Conservation (phyloP, 108 stramenopile species). For the Pseudonitzschia delicatissima region DNA sequence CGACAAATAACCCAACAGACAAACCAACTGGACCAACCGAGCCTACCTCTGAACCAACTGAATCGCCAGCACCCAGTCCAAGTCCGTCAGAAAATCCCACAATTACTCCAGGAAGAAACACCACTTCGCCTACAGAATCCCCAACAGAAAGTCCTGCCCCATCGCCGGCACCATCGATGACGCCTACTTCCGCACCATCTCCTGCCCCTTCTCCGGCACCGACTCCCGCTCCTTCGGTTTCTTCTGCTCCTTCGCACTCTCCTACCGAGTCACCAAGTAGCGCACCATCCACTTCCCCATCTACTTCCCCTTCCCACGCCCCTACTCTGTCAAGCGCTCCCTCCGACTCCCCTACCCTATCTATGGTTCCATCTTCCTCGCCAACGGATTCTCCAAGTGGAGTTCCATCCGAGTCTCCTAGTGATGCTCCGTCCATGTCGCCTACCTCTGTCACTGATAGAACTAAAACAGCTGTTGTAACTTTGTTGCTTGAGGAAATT, state of each 20-base stretch:
- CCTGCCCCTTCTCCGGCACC: constrained; percentile 10
- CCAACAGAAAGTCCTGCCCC: constrained; percentile 21
- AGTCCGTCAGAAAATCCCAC: constrained; percentile 6
- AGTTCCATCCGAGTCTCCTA: constrained; percentile 5
- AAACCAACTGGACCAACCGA: not conserved
- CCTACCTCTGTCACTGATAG: constrained; percentile 20
- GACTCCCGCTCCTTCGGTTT: not conserved
- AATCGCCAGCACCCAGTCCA: constrained; percentile 19
- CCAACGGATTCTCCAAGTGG: constrained; percentile 9
- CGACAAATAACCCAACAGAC: no score
- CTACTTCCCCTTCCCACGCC: not conserved
- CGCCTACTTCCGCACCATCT: constrained; percentile 17
- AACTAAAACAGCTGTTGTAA: constrained; percentile 18
- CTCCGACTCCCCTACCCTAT: not conserved
- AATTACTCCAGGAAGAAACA: not conserved
- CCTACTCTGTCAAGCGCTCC: constrained; percentile 14
- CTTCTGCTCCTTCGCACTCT: not conserved
- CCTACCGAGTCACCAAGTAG: constrained; percentile 17
- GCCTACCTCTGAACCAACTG: constrained; percentile 4
- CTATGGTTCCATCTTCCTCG: not conserved
- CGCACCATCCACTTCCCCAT: constrained; percentile 10
- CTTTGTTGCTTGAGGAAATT: constrained; percentile 18
- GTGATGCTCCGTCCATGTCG: constrained; percentile 8
- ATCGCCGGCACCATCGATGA: constrained; percentile 7
- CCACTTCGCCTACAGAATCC: not conserved